These are phyloP conservation scores for Cyclocybe cylindracea DNA, from an alignment of 768 basidiomycete genomes.

Conservation along the genomic window DNA sequence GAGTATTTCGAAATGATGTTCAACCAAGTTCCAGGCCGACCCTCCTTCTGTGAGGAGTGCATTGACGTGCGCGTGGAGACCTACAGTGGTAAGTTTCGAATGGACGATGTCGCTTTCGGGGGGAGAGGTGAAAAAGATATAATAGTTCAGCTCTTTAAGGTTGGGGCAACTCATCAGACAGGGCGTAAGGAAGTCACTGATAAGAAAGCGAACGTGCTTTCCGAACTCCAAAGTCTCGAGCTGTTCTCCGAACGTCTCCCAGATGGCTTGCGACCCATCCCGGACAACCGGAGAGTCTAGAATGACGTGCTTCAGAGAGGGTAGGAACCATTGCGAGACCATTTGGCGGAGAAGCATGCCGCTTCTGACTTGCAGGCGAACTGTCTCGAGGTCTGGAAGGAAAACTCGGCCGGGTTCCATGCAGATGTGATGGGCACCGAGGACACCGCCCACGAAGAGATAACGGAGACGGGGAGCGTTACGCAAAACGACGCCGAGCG, in stretches of 20 bases:
- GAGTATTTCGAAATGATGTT: conserved; percentile 49
- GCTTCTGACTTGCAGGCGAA: conserved; percentile 52
- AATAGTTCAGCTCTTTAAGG: conserved; percentile 56
- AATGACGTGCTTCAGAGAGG: conserved; percentile 52
- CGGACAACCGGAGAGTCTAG: conserved; percentile 46
- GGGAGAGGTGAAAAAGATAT: conserved; percentile 48
- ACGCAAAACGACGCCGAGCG: conserved; percentile 50
- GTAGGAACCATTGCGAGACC: conserved; percentile 47
- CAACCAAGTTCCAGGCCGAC: conserved; percentile 40
- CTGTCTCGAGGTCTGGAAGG: conserved; percentile 50
- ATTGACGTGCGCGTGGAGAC: conserved; percentile 53
- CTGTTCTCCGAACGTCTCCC: conserved; percentile 50
- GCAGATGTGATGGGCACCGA: conserved; percentile 26
- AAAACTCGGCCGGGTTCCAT: conserved; percentile 27
- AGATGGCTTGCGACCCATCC: conserved; percentile 43
- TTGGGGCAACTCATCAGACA: conserved; percentile 48
- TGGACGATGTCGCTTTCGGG: conserved; percentile 21
- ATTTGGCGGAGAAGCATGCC: conserved; percentile 54
- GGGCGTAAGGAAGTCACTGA: conserved; percentile 45
- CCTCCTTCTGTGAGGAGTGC: conserved; percentile 36
- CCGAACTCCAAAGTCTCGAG: conserved; percentile 61
- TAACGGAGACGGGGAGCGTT: conserved; percentile 57
- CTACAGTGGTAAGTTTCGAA: conserved; percentile 42
- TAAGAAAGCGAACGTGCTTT: conserved; percentile 52
- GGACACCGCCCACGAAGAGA: conserved; percentile 54